Evolutionary conservation across 2,329 filamentous ascomycete genomes (phyloP).

Genomic region (Ophiostoma sp.): DNA sequence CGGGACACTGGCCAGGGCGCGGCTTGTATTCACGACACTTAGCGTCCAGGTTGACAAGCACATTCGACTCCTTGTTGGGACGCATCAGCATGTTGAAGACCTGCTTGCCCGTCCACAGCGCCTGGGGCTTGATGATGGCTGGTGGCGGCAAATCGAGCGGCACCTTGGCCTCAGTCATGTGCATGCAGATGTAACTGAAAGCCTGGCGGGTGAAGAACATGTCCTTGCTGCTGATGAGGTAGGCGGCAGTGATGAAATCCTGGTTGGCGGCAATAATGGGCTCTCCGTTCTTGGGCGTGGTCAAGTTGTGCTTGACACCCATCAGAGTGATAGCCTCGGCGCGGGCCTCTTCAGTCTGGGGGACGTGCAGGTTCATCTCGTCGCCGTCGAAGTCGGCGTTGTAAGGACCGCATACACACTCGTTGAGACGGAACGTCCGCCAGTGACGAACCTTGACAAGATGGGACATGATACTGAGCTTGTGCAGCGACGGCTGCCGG

Average conservation of each 20-base stretch:
- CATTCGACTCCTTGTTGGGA: conserved; percentile 78
- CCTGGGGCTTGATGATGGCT: conserved; percentile 78
- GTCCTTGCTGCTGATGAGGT: conserved; percentile 87
- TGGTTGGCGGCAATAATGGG: conserved; percentile 99
- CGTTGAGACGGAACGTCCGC: conserved; percentile 94
- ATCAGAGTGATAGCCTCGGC: conserved; percentile 95
- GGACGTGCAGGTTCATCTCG: conserved; percentile 98
- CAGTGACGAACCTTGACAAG: conserved; percentile 90
- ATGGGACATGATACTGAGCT: conserved; percentile 97
- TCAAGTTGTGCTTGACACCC: conserved; percentile 96
- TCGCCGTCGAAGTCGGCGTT: conserved; percentile 99
- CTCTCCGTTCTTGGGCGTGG: conserved; percentile 95
- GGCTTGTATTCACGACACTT: conserved; percentile 79
- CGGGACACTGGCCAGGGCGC: conserved; percentile 57
- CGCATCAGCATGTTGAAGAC: conserved; percentile 82
- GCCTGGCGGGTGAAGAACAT: conserved; percentile 85
- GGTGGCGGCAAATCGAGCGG: conserved; percentile 84
- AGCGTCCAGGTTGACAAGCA: conserved; percentile 89
- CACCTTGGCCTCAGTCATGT: conserved; percentile 76
- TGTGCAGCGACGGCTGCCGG: conserved; percentile 94
- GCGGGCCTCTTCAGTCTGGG: conserved; percentile 93
- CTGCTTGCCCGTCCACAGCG: conserved; percentile 93
- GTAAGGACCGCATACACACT: conserved; percentile 97
- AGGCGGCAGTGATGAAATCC: conserved; percentile 97
- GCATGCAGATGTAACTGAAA: conserved; percentile 87